These are phyloP conservation scores for Lasiodiplodia citricola DNA, from an alignment of 2,329 filamentous ascomycete genomes.

Conservation along the genomic window DNA sequence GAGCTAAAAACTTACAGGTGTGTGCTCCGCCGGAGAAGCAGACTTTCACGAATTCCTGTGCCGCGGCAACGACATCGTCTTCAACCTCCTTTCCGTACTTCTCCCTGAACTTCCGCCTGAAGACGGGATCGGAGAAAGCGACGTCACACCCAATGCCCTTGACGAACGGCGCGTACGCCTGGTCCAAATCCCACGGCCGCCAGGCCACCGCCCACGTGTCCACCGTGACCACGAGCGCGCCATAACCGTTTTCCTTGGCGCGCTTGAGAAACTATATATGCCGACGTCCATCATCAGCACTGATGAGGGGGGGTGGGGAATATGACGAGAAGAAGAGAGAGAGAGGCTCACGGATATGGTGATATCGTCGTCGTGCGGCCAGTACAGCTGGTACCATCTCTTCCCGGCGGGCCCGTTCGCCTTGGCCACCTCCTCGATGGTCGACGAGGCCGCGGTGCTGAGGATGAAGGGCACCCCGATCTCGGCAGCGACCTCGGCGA, in stretches of 20 bases:
- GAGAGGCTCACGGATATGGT: conserved; percentile 55
- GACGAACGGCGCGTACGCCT: conserved; percentile 47
- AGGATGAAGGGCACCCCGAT: conserved; percentile 68
- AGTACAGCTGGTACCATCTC: conserved; percentile 76
- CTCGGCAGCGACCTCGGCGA: conserved; percentile 63
- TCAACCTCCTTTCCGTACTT: conserved; percentile 43
- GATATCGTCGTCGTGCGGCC: conserved; percentile 68
- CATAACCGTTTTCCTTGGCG: conserved; percentile 65
- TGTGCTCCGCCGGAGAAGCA: conserved; percentile 55
- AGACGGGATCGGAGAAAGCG: conserved; percentile 71
- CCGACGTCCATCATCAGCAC: conserved; percentile 22
- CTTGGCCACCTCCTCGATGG: conserved; percentile 67
- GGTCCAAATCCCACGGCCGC: conserved; percentile 70
- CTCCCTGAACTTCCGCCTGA: conserved; percentile 62
- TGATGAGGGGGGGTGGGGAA: no score
- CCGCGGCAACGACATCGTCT: conserved; percentile 47
- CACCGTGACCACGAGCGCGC: conserved; percentile 70
- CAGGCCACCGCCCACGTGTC: conserved; percentile 72
- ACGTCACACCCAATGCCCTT: conserved; percentile 60
- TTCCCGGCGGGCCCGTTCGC: conserved; percentile 58
- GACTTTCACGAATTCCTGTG: conserved; percentile 34
- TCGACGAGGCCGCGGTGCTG: conserved; percentile 64
- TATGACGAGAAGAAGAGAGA: background rate
- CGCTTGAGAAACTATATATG: conserved; percentile 55
- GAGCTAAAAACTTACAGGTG: conserved; percentile 12